Conservation (phyloP, 2,329 filamentous ascomycete genomes). For the Malbranchea zuffiana region DNA sequence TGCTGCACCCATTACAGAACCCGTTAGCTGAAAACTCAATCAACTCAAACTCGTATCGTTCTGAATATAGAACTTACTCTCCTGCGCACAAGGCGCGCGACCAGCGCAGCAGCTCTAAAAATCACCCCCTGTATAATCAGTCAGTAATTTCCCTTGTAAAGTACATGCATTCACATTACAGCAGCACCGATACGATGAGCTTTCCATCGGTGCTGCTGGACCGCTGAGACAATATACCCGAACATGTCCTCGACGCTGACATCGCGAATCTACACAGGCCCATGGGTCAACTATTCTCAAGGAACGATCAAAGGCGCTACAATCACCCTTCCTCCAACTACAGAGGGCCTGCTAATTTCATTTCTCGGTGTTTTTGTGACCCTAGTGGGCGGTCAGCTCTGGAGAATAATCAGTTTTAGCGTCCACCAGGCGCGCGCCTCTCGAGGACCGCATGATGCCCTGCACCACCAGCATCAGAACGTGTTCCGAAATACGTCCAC, state of each 20-base stretch:
- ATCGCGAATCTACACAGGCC: neutral
- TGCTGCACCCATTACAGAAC: no score
- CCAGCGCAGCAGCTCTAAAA: no score
- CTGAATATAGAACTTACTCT: no score
- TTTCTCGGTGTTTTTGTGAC: neutral
- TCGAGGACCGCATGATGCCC: neutral
- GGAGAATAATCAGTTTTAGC: neutral
- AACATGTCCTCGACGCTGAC: neutral
- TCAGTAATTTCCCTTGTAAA: no score
- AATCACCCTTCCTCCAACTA: neutral
- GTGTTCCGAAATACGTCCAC: neutral
- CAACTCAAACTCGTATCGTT: no score
- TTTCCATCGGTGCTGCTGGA: no score
- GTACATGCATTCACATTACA: no score
- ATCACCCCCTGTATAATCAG: no score
- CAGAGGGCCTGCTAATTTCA: neutral
- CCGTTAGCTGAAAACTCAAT: no score
- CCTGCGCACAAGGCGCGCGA: no score
- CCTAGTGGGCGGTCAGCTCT: neutral
- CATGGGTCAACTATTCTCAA: neutral
- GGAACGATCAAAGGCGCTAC: neutral
- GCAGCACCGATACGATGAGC: no score
- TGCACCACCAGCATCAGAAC: neutral
- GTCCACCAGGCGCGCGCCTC: neutral
- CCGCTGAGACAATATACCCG: no score